These are phyloP conservation scores for Calvatia gigantea DNA, from an alignment of 768 basidiomycete species.

Conservation along the genomic window DNA sequence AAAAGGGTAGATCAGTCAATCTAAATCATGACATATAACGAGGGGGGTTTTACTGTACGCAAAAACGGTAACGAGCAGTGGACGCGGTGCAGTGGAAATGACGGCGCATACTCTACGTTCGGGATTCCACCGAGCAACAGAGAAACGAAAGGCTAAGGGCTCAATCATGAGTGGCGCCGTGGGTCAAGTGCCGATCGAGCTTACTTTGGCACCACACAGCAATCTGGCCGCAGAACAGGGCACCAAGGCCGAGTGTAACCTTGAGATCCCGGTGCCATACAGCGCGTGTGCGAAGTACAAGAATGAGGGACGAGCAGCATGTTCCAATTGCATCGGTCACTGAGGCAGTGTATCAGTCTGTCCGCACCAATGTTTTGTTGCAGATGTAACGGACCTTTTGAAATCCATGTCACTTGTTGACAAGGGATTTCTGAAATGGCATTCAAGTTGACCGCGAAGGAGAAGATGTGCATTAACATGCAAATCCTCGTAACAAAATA, in stretches of 20 bases:
- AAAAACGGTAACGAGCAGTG: conserved; percentile 26
- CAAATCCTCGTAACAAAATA: conserved; percentile 29
- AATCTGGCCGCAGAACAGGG: conserved; percentile 26
- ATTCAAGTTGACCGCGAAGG: conserved; percentile 30
- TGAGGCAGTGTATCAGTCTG: conserved; percentile 7
- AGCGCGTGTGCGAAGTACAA: conserved; percentile 29
- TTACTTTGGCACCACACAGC: conserved; percentile 30
- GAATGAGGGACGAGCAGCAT: conserved; percentile 28
- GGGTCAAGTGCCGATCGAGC: not conserved
- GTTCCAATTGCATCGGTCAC: conserved; percentile 31
- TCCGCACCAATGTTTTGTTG: not conserved
- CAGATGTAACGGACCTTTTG: conserved; percentile 23
- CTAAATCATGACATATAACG: conserved; percentile 2
- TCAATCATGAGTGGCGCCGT: not conserved
- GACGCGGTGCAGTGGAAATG: conserved; percentile 27
- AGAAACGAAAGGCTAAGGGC: conserved; percentile 28
- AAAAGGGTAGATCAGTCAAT: not conserved
- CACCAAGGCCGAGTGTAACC: conserved; percentile 19
- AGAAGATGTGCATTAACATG: conserved; percentile 30
- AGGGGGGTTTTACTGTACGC: conserved; percentile 34
- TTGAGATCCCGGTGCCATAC: conserved; percentile 28
- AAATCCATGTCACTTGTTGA: conserved; percentile 28
- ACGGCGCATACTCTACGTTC: conserved; percentile 27
- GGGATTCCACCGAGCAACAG: conserved; percentile 26
- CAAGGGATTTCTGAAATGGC: conserved; percentile 30